phyloP scores from a whole-genome alignment of 2,329 filamentous ascomycete genomes.

The Calonectria honghensis region DNA sequence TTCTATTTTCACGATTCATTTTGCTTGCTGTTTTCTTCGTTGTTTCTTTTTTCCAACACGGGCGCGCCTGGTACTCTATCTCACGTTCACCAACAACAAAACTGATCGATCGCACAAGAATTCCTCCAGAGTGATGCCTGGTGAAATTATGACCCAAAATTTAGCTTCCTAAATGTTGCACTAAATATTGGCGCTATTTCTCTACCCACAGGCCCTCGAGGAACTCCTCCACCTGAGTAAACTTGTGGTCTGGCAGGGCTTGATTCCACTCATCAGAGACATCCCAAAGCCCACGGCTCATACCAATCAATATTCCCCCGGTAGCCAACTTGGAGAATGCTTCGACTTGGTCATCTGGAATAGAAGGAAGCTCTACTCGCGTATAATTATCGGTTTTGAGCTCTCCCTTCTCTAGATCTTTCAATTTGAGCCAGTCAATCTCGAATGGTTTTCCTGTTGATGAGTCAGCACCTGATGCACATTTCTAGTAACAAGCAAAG shows the following conservation, averaged over 20 bases:
- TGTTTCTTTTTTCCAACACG: neutral
- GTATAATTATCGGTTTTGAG: constrained; percentile 56
- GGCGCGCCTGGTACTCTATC: neutral
- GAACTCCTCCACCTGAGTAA: constrained; percentile 64
- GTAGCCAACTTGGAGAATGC: constrained; percentile 52
- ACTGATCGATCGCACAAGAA: neutral
- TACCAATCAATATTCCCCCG: constrained; percentile 60
- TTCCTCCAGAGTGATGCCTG: neutral
- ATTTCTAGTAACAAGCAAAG: neutral
- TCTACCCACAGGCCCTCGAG: constrained; percentile 54
- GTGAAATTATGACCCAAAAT: neutral
- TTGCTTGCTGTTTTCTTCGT: neutral
- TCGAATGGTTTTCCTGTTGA: constrained; percentile 39
- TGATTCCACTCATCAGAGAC: constrained; percentile 67
- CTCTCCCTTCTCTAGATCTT: constrained; percentile 44
- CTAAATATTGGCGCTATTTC: neutral
- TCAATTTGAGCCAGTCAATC: constrained; percentile 34
- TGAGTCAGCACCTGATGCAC: constrained; percentile 56
- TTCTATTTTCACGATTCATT: neutral
- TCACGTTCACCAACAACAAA: neutral
- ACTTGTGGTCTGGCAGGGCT: constrained; percentile 66
- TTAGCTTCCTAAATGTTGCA: neutral
- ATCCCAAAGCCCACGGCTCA: constrained; percentile 59
- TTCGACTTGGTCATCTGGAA: constrained; percentile 44
- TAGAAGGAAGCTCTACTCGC: constrained; percentile 31